Conservation (phyloP, 495 filamentous ascomycete genomes). For the Penicillium atrosanguineum region DNA sequence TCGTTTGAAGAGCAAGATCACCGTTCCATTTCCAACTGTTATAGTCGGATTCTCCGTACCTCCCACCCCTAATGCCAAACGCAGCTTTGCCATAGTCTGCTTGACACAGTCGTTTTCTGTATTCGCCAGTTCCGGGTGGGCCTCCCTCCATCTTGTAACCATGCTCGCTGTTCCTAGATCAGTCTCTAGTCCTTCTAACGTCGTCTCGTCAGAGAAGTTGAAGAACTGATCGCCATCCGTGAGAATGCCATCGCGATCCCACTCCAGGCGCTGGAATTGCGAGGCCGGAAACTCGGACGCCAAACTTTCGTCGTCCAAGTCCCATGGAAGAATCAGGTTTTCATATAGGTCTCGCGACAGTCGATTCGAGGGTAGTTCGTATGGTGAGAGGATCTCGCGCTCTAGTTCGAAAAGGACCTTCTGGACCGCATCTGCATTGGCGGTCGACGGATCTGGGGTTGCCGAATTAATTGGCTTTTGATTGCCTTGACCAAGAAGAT, state of each 20-base stretch:
- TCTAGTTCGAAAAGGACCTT: constrained; percentile 30
- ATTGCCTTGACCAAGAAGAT: constrained; percentile 22
- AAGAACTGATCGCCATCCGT: constrained; percentile 25
- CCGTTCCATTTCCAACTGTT: constrained; percentile 10
- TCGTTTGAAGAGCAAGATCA: constrained; percentile 23
- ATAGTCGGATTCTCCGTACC: constrained; percentile 12
- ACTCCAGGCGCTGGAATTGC: constrained; percentile 38
- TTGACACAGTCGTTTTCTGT: constrained; percentile 1
- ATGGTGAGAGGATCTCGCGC: constrained; percentile 30
- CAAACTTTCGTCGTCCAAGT: constrained; percentile 18
- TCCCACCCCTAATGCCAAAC: constrained; percentile 10
- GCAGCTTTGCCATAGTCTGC: constrained; percentile 10
- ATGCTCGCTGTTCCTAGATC: no score
- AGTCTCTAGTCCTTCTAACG: constrained; percentile 17
- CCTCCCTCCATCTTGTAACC: no score
- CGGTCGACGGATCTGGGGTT: no score
- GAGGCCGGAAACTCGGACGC: constrained; percentile 33
- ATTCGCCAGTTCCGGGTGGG: no score
- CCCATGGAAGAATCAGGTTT: constrained; percentile 49
- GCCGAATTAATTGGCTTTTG: constrained; percentile 7
- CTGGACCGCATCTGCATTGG: constrained; percentile 11
- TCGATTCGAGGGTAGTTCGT: constrained; percentile 32
- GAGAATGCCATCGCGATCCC: constrained; percentile 31
- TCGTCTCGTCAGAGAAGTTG: constrained; percentile 12
- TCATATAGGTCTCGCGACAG: constrained; percentile 36